Base-by-base conservation (phyloP, 768 basidiomycete species). In the Butyriboletus loyo region DNA sequence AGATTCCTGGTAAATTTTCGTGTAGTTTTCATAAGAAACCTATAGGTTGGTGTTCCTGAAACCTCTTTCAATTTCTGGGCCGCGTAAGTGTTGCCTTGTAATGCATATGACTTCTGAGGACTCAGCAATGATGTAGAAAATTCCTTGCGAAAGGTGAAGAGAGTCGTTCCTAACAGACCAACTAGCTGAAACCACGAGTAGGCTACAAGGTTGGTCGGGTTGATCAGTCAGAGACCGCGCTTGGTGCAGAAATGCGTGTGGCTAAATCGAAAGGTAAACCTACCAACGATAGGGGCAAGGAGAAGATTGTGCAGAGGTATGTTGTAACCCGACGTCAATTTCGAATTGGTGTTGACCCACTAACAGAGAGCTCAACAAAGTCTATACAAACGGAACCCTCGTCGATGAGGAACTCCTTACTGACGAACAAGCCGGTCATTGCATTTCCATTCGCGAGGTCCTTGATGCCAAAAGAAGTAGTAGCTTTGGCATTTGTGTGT, bases 131-230 rank as follows among this genome's bases (percentile, higher is more conserved):
- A 51, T 7, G 3, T 52, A 89, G 87, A 4, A 92, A 92, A 74
- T 92, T 92, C 60, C 80, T 92, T 25, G 90, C 83, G 4, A 88
- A 89, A 65, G 64, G 64, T 67, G 27, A 55, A 32, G 17, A 43
- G 1, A 24, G 11, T 17, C 17, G 1, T 31, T 19, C 17, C 27
- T 9, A 7, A 30, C 5, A 1, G 17, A 22, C 0, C 8, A 6
- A 1, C 37, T 35, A 17, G 14, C 45, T 60, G 15, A 41, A 53
- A 43, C 8, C 4, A 34, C 2, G 8, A 10, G 9, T 24, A 88
- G 90, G 92, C 0, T 89, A 94, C 73, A 95, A 95, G 71, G 92
- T 99, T 47, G 97, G 97, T 7, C 86, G 91, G 13, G 97, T 99
- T 17, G 96, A 98, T 64, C 97, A 99, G 69, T 84, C 87, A 1